Percentiles rank a stretch among this genome's conserved stretches.
These are phyloP conservation scores for Epichloe sibirici DNA, from an alignment of 2,329 filamentous ascomycete genomes.

Conservation along the genomic window DNA sequence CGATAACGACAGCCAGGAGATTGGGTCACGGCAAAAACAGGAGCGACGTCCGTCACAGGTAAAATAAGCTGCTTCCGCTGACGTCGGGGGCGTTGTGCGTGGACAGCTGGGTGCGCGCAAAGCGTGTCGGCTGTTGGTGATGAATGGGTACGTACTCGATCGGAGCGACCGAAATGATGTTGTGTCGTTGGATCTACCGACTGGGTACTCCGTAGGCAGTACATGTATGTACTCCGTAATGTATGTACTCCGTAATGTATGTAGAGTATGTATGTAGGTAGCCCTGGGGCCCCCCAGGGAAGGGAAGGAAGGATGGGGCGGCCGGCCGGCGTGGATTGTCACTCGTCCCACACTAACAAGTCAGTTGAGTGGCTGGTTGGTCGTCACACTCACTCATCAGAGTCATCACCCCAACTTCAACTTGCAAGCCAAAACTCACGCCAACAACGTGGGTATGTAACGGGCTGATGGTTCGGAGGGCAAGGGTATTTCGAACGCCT, in stretches of 20 bases:
- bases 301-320: not conserved
- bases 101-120: not conserved
- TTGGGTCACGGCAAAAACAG: not conserved
- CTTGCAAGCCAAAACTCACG: not conserved
- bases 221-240: too few species aligned
- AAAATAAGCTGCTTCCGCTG: not conserved
- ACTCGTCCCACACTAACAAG: conserved; percentile 1
- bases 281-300: not conserved
- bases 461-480: not conserved
- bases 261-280: too few species aligned
- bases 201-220: not conserved
- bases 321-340: not conserved
- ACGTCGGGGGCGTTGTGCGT: not conserved
- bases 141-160: not conserved
- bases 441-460: not conserved
- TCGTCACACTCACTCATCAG: not conserved
- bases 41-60: conserved; percentile 1
- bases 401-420: not conserved
- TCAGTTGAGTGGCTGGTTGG: not conserved
- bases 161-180: not conserved
- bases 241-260: too few species aligned
- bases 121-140: not conserved
- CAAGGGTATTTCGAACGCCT: not conserved
- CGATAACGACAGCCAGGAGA: not conserved
- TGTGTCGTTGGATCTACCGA: not conserved